Conservation (phyloP, 1,284 basidiomycete genomes). For the Sphaerobolus stellatus region DNA sequence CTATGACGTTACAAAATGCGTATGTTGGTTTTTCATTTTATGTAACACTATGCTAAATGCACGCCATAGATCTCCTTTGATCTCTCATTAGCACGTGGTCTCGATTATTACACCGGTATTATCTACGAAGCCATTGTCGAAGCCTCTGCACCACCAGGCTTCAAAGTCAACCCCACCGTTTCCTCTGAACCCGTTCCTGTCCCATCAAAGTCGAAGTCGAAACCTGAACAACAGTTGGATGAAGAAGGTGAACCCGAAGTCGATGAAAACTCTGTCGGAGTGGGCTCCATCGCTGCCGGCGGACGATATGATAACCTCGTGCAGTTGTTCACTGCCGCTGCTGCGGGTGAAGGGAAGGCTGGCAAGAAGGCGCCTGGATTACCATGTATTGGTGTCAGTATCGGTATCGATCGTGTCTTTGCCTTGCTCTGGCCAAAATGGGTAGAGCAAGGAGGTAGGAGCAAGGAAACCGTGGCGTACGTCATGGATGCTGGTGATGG, state of each 20-base stretch:
- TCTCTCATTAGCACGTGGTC: constrained; percentile 90
- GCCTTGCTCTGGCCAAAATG: constrained; percentile 88
- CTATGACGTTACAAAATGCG: constrained; percentile 79
- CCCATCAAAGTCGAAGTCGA: constrained; percentile 49
- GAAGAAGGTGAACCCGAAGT: constrained; percentile 79
- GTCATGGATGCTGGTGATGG: constrained; percentile 94
- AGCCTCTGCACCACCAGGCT: constrained; percentile 87
- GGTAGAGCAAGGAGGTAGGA: constrained; percentile 72
- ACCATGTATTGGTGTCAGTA: constrained; percentile 92
- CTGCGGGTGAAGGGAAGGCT: constrained; percentile 51
- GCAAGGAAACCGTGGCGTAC: constrained; percentile 93
- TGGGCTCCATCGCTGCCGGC: constrained; percentile 96
- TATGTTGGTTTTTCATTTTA: background rate
- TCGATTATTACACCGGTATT: constrained; percentile 99
- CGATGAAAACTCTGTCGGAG: constrained; percentile 91
- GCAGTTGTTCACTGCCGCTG: constrained; percentile 85
- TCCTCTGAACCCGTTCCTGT: constrained; percentile 32
- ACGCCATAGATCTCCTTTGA: constrained; percentile 84
- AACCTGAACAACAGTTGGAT: constrained; percentile 48
- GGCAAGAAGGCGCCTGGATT: constrained; percentile 66
- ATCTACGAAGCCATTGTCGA: constrained; percentile 97
- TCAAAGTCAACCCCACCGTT: constrained; percentile 56
- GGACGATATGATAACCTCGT: constrained; percentile 98
- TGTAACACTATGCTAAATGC: constrained; percentile 12
- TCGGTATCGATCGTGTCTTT: constrained; percentile 96